phyloP scores from a whole-genome alignment of 352 stramenopile species.

The Albugo candida region DNA sequence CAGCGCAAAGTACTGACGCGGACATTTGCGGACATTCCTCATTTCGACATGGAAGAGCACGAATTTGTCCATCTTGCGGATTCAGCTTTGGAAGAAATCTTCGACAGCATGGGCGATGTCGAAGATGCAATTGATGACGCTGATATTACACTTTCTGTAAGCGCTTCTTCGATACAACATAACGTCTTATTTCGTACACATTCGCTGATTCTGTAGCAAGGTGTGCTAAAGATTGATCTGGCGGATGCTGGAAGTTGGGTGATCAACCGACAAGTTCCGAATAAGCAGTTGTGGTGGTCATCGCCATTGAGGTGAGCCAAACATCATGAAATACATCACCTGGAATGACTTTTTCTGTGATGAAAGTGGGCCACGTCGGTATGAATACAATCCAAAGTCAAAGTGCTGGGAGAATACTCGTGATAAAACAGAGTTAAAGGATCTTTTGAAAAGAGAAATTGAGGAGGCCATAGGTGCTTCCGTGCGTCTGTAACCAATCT shows the following conservation, averaged over 20 bases:
- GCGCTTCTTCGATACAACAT: slow-evolving; percentile 1
- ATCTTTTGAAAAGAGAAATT: slow-evolving; percentile 58
- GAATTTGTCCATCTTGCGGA: slow-evolving; percentile 66
- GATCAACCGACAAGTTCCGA: slow-evolving; percentile 96
- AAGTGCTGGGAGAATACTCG: slow-evolving; percentile 70
- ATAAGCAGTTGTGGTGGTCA: slow-evolving; percentile 94
- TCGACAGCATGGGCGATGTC: slow-evolving; percentile 61
- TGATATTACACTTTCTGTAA: slow-evolving; percentile 55
- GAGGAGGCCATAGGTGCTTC: slow-evolving; percentile 56
- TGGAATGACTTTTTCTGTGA: background rate
- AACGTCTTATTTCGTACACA: background rate
- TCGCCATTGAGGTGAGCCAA: slow-evolving; percentile 72
- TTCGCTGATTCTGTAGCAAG: slow-evolving; percentile 45
- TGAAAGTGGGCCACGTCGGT: slow-evolving; percentile 68
- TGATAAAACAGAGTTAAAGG: slow-evolving; percentile 51
- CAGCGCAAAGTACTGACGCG: too few species aligned
- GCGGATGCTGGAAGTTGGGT: slow-evolving; percentile 90
- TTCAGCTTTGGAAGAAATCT: slow-evolving; percentile 44
- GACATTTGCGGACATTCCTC: too few species aligned
- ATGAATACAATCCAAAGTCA: slow-evolving; percentile 56
- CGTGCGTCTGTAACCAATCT: slow-evolving; percentile 28
- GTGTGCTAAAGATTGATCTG: slow-evolving; percentile 89
- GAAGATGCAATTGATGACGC: slow-evolving; percentile 74
- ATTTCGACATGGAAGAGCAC: slow-evolving; percentile 30
- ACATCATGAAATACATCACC: background rate